Percentiles rank a stretch among this genome's conserved stretches.
Conservation (phyloP, 2,329 filamentous ascomycete genomes). For the Pochonia chlamydosporia region DNA sequence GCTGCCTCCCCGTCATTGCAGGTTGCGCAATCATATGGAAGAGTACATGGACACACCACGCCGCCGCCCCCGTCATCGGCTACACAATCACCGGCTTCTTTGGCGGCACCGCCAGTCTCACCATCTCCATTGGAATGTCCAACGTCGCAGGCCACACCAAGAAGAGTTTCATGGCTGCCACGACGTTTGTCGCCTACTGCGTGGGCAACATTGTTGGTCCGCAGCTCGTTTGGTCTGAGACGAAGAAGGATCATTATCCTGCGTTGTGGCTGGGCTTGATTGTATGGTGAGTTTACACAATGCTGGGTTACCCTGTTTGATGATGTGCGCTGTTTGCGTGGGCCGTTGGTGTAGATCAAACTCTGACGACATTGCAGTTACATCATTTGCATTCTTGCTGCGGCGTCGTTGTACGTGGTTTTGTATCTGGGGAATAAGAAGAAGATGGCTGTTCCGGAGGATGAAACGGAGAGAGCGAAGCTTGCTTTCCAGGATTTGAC, state of each 20-base stretch:
- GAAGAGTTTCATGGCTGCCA: slow-evolving; percentile 69
- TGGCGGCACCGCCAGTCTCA: slow-evolving; percentile 59
- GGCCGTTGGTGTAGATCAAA: too few relatives aligned
- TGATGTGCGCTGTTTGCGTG: too few relatives aligned
- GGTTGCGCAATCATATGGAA: slow-evolving; percentile 74
- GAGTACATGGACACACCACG: slow-evolving; percentile 55
- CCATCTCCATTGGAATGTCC: slow-evolving; percentile 47
- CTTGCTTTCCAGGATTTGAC: slow-evolving; percentile 64
- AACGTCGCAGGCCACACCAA: slow-evolving; percentile 75
- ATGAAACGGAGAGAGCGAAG: slow-evolving; percentile 57
- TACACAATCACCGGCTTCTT: slow-evolving; percentile 71
- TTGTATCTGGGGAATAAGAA: slow-evolving; percentile 53
- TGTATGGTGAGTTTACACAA: slow-evolving; percentile 34
- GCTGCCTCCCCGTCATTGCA: slow-evolving; percentile 68
- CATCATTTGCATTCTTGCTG: slow-evolving; percentile 58
- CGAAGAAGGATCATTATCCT: slow-evolving; percentile 62
- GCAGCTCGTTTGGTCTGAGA: slow-evolving; percentile 62
- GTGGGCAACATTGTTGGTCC: slow-evolving; percentile 73
- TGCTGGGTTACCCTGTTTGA: neutral
- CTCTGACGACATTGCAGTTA: slow-evolving; percentile 40
- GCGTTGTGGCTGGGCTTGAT: slow-evolving; percentile 66
- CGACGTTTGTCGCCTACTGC: slow-evolving; percentile 70
- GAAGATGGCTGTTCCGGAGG: slow-evolving; percentile 39
- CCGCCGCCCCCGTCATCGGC: slow-evolving; percentile 61
- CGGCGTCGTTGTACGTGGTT: slow-evolving; percentile 51